These are phyloP conservation scores for Uronychia binucleata DNA, from an alignment of 73 alveolate genomes.

Conservation along the genomic window DNA sequence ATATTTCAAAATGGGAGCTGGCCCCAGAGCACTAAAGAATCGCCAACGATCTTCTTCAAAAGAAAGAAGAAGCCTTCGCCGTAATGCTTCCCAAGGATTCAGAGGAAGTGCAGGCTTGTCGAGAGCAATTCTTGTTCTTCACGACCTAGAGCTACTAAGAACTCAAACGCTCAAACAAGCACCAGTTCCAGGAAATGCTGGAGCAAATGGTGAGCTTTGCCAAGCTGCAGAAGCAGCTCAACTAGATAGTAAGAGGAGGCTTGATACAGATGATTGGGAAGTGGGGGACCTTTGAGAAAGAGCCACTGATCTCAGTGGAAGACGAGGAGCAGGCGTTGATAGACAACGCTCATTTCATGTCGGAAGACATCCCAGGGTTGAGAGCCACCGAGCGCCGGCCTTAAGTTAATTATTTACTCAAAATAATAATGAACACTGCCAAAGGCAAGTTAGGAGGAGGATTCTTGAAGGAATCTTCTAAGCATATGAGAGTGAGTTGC, in stretches of 20 bases:
- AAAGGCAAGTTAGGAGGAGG: neutral
- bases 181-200: neutral
- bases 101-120: neutral
- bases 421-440: neutral
- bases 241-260: neutral
- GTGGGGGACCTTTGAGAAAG: neutral
- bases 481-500: no score
- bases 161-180: neutral
- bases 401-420: neutral
- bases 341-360: neutral
- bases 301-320: neutral
- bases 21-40: neutral
- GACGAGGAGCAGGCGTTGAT: neutral
- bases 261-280: neutral
- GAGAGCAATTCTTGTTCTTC: conserved; percentile 2
- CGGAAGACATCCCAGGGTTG: neutral
- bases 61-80: conserved; percentile 4
- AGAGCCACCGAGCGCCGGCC: neutral
- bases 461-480: no score
- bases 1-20: conserved; percentile 8
- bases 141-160: neutral
- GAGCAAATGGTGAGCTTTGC: neutral
- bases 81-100: conserved; percentile 12
- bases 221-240: neutral
- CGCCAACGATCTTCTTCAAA: neutral